Evolutionary conservation across 1,139 yeast genomes (phyloP).

Genomic region (Debaryomyces robertsiae): DNA sequence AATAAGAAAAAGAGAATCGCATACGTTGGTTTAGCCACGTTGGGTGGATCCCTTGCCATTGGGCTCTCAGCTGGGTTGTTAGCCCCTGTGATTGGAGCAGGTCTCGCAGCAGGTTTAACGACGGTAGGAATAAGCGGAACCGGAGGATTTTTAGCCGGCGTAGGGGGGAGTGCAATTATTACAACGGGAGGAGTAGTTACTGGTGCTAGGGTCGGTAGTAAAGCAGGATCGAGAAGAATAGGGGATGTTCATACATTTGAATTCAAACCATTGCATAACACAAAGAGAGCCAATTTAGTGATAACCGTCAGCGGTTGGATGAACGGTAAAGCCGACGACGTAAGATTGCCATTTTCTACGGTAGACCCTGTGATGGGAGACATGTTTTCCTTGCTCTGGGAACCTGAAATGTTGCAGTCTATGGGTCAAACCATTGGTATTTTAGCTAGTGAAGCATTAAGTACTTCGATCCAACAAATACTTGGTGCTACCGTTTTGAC

Average conservation of each 20-base stretch:
- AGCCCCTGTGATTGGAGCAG: conserved; percentile 98
- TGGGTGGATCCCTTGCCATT: conserved; percentile 95
- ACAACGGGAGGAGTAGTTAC: conserved; percentile 90
- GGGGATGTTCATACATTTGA: conserved; percentile 95
- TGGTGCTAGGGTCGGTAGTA: conserved; percentile 86
- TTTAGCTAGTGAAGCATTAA: conserved; percentile 89
- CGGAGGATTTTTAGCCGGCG: conserved; percentile 88
- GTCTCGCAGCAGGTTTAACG: conserved; percentile 94
- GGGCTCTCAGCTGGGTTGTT: conserved; percentile 93
- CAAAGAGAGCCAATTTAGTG: conserved; percentile 82
- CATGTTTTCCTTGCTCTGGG: conserved; percentile 89
- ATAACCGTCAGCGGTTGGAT: conserved; percentile 98
- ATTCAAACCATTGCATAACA: conserved; percentile 88
- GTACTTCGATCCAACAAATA: conserved; percentile 92
- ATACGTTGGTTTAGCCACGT: conserved; percentile 91
- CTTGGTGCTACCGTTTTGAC: conserved; percentile 88
- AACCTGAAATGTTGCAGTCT: conserved; percentile 94
- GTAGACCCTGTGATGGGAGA: conserved; percentile 99
- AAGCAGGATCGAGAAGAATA: conserved; percentile 82
- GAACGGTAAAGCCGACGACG: conserved; percentile 94
- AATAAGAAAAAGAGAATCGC: conserved; percentile 71
- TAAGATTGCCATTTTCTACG: conserved; percentile 92
- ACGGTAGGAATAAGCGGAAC: conserved; percentile 95
- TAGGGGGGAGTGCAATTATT: conserved; percentile 94
- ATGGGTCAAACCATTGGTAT: conserved; percentile 96